Evolutionary conservation across 1,139 yeast species (phyloP).

Genomic region (Blastobotrys arbuscula): DNA sequence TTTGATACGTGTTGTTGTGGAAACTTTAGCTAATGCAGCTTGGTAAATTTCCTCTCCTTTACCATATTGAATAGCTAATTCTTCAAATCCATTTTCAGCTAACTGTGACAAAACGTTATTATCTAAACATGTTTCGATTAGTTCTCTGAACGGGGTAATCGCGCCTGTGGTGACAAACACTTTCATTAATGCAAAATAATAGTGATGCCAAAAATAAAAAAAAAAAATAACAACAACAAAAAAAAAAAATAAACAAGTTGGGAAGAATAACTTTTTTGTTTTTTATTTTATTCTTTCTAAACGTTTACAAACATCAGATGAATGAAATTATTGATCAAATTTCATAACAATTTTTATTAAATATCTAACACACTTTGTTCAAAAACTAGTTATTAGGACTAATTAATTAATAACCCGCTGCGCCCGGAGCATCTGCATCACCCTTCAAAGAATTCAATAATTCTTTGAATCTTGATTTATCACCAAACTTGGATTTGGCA

Average conservation of each 20-base stretch:
- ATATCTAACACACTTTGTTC: no score
- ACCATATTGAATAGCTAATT: constrained; percentile 67
- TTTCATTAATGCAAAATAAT: constrained; percentile 19
- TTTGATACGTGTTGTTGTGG: constrained; percentile 22
- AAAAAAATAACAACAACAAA: no score
- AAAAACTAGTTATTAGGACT: no score
- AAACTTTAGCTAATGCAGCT: neutral
- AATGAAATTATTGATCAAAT: no score
- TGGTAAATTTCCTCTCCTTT: constrained; percentile 31
- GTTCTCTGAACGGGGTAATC: constrained; percentile 63
- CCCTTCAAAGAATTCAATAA: constrained; percentile 60
- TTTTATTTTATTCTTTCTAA: no score
- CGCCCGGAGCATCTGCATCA: constrained; percentile 70
- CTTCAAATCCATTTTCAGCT: constrained; percentile 34
- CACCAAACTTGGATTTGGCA: constrained; percentile 46
- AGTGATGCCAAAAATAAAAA: neutral
- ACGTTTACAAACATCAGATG: no score
- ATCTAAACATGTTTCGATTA: constrained; percentile 43
- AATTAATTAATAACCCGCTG: constrained; percentile 46
- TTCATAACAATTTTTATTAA: no score
- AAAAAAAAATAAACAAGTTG: no score
- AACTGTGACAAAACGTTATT: constrained; percentile 38
- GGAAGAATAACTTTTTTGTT: no score
- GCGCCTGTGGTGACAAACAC: constrained; percentile 76
- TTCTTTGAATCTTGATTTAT: constrained; percentile 67